Percentiles rank a stretch among this genome's conserved stretches.
These are phyloP conservation scores for Aspergillus amoenus DNA, from an alignment of 2,329 filamentous ascomycete genomes.

Conservation along the genomic window DNA sequence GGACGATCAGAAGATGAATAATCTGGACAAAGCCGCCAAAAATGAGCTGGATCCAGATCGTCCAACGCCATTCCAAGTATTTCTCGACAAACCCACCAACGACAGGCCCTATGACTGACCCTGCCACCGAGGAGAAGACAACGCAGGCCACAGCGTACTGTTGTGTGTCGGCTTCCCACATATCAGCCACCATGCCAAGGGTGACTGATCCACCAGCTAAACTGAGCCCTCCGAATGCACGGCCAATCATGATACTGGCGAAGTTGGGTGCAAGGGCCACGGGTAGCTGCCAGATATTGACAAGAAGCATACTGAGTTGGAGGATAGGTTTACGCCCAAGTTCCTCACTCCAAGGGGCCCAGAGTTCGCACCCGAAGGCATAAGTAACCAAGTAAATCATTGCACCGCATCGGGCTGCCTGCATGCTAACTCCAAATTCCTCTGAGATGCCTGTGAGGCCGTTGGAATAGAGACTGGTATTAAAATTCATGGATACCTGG, in stretches of 20 bases:
- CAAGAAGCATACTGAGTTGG: conserved; percentile 69
- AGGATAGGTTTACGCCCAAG: conserved; percentile 74
- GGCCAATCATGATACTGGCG: conserved; percentile 66
- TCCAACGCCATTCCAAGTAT: conserved; percentile 70
- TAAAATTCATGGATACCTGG: conserved; percentile 77
- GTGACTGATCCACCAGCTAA: conserved; percentile 73
- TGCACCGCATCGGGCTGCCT: conserved; percentile 70
- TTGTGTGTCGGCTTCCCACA: conserved; percentile 70
- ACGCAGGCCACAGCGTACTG: conserved; percentile 75
- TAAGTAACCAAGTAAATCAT: conserved; percentile 78
- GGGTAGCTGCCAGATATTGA: conserved; percentile 75
- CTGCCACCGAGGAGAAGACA: conserved; percentile 76
- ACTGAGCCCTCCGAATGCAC: conserved; percentile 67
- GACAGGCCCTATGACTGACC: conserved; percentile 73
- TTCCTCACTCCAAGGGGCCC: conserved; percentile 86
- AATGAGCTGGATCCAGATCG: conserved; percentile 83
- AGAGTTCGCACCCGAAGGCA: conserved; percentile 82
- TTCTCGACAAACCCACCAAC: conserved; percentile 72
- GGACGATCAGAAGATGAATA: conserved; percentile 67
- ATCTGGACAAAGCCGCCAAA: conserved; percentile 70
- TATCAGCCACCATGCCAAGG: conserved; percentile 71
- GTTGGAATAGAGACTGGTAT: conserved; percentile 72
- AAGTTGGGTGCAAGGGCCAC: conserved; percentile 74
- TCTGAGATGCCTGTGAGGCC: conserved; percentile 64
- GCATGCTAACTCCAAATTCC: conserved; percentile 66